Conservation (phyloP, 2,329 filamentous ascomycete genomes). For the Herpotrichia juniperi region DNA sequence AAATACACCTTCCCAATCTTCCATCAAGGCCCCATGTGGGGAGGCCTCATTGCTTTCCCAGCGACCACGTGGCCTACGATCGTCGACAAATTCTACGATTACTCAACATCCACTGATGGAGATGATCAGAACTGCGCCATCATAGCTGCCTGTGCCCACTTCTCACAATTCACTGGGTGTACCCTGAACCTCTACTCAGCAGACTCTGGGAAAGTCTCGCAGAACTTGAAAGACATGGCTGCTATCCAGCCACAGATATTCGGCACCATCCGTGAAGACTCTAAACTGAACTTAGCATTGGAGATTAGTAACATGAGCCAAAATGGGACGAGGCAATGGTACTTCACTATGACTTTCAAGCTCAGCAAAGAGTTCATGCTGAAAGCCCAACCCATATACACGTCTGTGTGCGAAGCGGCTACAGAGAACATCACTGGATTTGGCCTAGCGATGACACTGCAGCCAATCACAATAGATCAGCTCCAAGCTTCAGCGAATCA, state of each 20-base stretch:
- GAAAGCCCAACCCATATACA: not conserved
- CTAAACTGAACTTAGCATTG: not conserved
- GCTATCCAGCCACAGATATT: not conserved
- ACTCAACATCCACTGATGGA: too few relatives aligned
- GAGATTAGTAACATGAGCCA: slow-evolving; percentile 1
- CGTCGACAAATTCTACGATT: too few relatives aligned
- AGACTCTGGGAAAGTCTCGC: not conserved
- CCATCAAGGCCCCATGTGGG: not conserved
- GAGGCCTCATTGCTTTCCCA: slow-evolving; percentile 3
- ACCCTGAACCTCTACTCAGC: not conserved
- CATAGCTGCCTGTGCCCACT: too few relatives aligned
- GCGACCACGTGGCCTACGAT: not conserved
- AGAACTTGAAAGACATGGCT: not conserved
- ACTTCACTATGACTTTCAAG: slow-evolving; percentile 4
- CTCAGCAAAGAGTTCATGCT: not conserved
- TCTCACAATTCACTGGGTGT: too few relatives aligned
- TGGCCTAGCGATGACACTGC: not conserved
- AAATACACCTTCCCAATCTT: slow-evolving; percentile 8
- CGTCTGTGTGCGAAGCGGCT: not conserved
- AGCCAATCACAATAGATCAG: not conserved
- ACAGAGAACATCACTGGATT: too few relatives aligned
- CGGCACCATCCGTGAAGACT: slow-evolving; percentile 2
- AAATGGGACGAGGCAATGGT: slow-evolving; percentile 3
- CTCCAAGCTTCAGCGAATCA: not conserved
- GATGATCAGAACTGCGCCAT: too few relatives aligned